Percentiles rank a stretch among this genome's conserved stretches.
These are phyloP conservation scores for Zygnema circumcarinatum DNA, from an alignment of 139 green algal genomes.

Conservation along the genomic window DNA sequence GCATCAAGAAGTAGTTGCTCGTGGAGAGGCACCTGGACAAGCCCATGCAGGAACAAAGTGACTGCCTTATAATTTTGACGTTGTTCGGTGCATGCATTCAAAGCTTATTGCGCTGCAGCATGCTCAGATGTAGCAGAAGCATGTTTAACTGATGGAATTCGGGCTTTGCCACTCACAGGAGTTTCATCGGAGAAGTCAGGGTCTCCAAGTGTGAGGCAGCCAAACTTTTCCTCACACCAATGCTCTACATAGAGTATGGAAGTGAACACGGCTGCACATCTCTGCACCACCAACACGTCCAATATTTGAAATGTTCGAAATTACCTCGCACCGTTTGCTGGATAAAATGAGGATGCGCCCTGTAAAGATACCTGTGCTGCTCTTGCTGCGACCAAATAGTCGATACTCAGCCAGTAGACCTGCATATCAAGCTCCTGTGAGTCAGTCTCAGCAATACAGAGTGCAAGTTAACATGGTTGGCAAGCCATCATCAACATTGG, in stretches of 20 bases:
- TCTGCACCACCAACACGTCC: too few relatives aligned
- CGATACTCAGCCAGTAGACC: constrained; percentile 80
- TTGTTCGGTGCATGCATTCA: too few relatives aligned
- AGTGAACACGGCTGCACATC: constrained; percentile 71
- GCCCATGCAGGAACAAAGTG: constrained; percentile 3
- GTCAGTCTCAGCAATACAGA: too few relatives aligned
- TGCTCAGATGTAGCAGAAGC: background rate
- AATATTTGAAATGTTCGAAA: constrained; percentile 1
- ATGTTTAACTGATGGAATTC: background rate
- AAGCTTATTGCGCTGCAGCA: background rate
- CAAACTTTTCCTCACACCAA: constrained; percentile 72
- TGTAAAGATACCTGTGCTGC: constrained; percentile 66
- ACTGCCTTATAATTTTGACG: too few relatives aligned
- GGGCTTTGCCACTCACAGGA: constrained; percentile 8
- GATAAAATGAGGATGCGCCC: background rate
- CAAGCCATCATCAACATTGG: too few relatives aligned
- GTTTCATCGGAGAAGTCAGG: constrained; percentile 40
- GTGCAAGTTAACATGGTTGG: too few relatives aligned
- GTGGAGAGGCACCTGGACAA: constrained; percentile 29
- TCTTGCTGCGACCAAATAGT: constrained; percentile 75
- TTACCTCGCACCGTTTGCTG: too few relatives aligned
- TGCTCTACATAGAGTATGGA: constrained; percentile 79
- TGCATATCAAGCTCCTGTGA: constrained; percentile 38
- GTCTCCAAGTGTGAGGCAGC: constrained; percentile 55
- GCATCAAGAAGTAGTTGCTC: constrained; percentile 76